phyloP scores from a whole-genome alignment of 805 yeast species.

The Myxozyma neglecta region DNA sequence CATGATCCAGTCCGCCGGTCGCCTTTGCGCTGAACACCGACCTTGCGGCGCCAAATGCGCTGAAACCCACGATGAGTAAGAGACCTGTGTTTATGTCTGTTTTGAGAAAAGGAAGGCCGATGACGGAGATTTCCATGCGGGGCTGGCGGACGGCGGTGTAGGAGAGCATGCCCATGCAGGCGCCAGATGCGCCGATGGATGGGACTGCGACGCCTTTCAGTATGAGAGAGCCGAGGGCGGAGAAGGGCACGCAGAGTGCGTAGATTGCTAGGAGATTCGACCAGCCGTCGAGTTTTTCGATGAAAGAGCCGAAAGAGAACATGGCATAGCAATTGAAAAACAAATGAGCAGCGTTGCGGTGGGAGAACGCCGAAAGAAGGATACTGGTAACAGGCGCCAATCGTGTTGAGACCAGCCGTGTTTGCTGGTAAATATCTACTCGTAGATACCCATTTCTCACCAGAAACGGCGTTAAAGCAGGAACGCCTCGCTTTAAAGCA shows the following conservation, averaged over 20 bases:
- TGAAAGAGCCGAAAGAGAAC: slow-evolving; percentile 20
- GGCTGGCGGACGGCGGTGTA: slow-evolving; percentile 19
- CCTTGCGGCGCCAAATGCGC: slow-evolving; percentile 10
- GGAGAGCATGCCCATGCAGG: slow-evolving; percentile 25
- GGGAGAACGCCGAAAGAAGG: slow-evolving; percentile 24
- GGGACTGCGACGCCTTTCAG: slow-evolving; percentile 18
- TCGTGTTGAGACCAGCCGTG: slow-evolving; percentile 7
- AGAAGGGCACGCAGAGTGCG: slow-evolving; percentile 11
- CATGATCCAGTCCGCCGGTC: slow-evolving; percentile 20
- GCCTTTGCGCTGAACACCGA: neutral
- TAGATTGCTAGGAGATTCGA: slow-evolving; percentile 11
- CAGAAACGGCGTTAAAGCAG: slow-evolving; percentile 13
- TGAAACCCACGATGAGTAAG: slow-evolving; percentile 12
- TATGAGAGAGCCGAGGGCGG: slow-evolving; percentile 13
- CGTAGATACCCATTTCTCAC: slow-evolving; percentile 24
- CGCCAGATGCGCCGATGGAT: slow-evolving; percentile 30
- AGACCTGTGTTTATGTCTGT: slow-evolving; percentile 5
- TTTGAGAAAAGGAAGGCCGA: slow-evolving; percentile 11
- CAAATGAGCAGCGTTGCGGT: slow-evolving; percentile 20
- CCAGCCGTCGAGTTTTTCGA: slow-evolving; percentile 19
- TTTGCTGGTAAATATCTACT: slow-evolving; percentile 10
- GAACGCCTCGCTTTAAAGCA: slow-evolving; percentile 14
- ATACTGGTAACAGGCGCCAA: slow-evolving; percentile 8
- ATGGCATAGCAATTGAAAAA: slow-evolving; percentile 19
- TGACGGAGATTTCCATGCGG: slow-evolving; percentile 5